phyloP scores from a whole-genome alignment of 2,329 filamentous ascomycete genomes.

The Exophiala viscosa region DNA sequence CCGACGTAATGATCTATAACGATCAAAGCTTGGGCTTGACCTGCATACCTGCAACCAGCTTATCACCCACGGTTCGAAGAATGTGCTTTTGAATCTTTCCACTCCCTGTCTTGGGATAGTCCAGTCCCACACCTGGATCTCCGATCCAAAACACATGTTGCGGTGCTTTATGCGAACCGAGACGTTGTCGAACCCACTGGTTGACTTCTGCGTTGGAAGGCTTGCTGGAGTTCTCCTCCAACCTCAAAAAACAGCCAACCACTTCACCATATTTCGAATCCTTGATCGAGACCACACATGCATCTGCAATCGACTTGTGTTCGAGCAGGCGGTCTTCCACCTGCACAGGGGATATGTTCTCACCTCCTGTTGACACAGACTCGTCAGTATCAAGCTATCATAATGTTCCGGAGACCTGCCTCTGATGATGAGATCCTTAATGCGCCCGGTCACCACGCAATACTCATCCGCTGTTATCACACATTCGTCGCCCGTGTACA shows the following conservation, averaged over 20 bases:
- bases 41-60: neutral
- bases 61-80: constrained; percentile 10
- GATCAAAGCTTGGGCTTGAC: no score
- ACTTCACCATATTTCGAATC: constrained; percentile 70
- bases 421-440: constrained; percentile 88
- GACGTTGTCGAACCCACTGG: constrained; percentile 59
- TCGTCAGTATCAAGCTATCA: neutral
- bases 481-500: constrained; percentile 88
- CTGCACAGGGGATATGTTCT: constrained; percentile 92
- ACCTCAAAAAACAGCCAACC: constrained; percentile 59
- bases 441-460: constrained; percentile 63
- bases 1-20: no score
- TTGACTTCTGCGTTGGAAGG: constrained; percentile 53
- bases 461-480: constrained; percentile 72
- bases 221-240: constrained; percentile 49
- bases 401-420: constrained; percentile 4
- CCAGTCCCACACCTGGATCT: constrained; percentile 51
- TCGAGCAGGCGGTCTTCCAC: constrained; percentile 80
- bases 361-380: constrained; percentile 56
- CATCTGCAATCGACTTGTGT: constrained; percentile 59
- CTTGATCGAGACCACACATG: constrained; percentile 66
- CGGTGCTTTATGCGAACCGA: constrained; percentile 67
- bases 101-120: constrained; percentile 65
- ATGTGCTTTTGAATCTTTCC: constrained; percentile 48
- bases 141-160: constrained; percentile 72